Evolutionary conservation across 208 protist genomes (phyloP).

Genomic region (Crithidia bombi): DNA sequence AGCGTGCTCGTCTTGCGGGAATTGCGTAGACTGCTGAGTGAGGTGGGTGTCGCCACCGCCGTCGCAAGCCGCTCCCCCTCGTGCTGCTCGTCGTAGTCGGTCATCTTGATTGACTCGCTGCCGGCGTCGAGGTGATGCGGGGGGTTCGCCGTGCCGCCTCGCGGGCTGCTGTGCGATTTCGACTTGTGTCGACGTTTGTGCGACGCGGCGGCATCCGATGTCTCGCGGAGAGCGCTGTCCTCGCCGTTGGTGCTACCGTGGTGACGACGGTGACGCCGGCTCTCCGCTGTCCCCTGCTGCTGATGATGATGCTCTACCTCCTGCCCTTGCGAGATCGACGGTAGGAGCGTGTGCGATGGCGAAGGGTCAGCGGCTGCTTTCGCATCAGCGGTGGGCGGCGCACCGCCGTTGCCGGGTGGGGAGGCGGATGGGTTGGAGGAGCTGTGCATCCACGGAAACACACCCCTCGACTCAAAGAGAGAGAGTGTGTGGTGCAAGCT

Average conservation of each 20-base stretch:
- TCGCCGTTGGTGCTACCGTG: slow-evolving; percentile 9
- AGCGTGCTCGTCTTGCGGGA: slow-evolving; percentile 6
- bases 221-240: neutral
- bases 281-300: neutral
- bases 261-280: slow-evolving; percentile 2
- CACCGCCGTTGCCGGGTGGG: neutral
- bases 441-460: neutral
- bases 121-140: neutral
- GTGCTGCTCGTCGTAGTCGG: slow-evolving; percentile 22
- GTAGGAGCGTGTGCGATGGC: no score
- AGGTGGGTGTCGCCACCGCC: slow-evolving; percentile 13
- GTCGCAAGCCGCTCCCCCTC: slow-evolving; percentile 17
- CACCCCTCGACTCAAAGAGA: no score
- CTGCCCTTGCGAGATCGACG: no score
- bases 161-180: neutral
- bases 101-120: slow-evolving; percentile 16
- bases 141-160: neutral
- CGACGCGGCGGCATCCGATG: neutral
- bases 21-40: neutral
- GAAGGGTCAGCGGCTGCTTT: neutral
- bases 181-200: slow-evolving; percentile 15
- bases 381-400: neutral
- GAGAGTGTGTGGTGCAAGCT: no score
- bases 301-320: slow-evolving; percentile 1
- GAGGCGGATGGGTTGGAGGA: neutral